Evolutionary conservation across 345 rosid genomes (phyloP).

Genomic region (Lenwebbia sp.): DNA sequence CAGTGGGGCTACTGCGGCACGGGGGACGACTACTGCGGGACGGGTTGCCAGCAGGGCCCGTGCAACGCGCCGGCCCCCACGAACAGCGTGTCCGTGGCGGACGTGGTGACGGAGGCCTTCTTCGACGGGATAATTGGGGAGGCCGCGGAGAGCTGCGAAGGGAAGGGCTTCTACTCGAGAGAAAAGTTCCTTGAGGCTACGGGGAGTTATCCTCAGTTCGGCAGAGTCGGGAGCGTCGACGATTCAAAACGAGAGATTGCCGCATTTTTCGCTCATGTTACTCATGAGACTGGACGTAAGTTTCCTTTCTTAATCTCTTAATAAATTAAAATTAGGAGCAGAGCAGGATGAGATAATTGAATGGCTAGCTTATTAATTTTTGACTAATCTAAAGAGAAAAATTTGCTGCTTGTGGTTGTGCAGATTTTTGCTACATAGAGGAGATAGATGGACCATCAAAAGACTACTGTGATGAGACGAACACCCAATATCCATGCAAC

Average conservation of each 20-base stretch:
- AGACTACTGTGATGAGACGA: slow-evolving; percentile 32
- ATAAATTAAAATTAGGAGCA: background rate
- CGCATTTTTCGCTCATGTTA: slow-evolving; percentile 36
- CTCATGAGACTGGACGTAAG: slow-evolving; percentile 41
- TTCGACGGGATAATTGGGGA: slow-evolving; percentile 25
- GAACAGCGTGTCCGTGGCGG: slow-evolving; percentile 6
- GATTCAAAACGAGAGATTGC: slow-evolving; percentile 44
- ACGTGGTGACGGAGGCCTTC: slow-evolving; percentile 25
- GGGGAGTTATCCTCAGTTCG: slow-evolving; percentile 15
- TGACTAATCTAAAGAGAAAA: background rate
- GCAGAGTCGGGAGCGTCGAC: slow-evolving; percentile 14
- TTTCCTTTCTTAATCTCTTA: background rate
- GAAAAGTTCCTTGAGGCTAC: slow-evolving; percentile 19
- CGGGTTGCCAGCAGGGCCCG: slow-evolving; percentile 14
- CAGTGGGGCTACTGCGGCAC: slow-evolving; percentile 21
- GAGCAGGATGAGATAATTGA: background rate
- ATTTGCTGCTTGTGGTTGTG: background rate
- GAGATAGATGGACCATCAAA: slow-evolving; percentile 36
- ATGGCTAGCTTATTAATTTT: no score
- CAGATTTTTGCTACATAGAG: slow-evolving; percentile 49
- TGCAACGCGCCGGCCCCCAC: background rate
- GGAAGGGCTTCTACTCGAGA: slow-evolving; percentile 32
- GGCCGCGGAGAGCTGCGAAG: slow-evolving; percentile 14
- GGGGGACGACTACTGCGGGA: slow-evolving; percentile 10
- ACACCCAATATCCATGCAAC: slow-evolving; percentile 40